Evolutionary conservation across 2,329 filamentous ascomycete species (phyloP).

Genomic region (Fusarium falciforme): DNA sequence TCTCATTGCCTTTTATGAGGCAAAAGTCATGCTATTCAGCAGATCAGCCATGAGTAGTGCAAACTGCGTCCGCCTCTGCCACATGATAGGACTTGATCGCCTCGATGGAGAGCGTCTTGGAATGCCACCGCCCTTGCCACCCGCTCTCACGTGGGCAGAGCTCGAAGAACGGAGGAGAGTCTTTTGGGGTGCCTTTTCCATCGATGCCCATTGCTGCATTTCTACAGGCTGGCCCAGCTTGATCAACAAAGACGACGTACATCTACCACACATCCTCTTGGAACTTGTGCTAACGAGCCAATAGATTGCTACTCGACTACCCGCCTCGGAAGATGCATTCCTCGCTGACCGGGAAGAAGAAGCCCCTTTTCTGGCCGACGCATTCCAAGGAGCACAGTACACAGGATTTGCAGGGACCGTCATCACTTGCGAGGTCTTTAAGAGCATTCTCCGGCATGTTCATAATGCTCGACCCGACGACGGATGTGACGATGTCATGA

Average conservation of each 20-base stretch:
- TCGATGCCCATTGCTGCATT: constrained; percentile 87
- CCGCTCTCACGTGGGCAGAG: constrained; percentile 84
- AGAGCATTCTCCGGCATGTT: constrained; percentile 82
- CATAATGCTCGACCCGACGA: constrained; percentile 79
- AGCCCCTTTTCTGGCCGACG: constrained; percentile 72
- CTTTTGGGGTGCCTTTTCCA: constrained; percentile 87
- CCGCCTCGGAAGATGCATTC: constrained; percentile 82
- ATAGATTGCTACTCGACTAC: constrained; percentile 81
- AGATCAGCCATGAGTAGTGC: constrained; percentile 86
- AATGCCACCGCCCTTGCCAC: constrained; percentile 78
- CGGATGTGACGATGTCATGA: constrained; percentile 75
- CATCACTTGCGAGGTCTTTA: constrained; percentile 82
- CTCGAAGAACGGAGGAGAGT: constrained; percentile 79
- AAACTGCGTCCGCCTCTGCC: constrained; percentile 74
- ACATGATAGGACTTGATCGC: constrained; percentile 88
- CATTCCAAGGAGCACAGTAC: constrained; percentile 71
- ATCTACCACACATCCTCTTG: constrained; percentile 14
- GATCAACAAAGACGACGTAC: constrained; percentile 77
- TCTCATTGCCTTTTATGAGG: constrained; percentile 81
- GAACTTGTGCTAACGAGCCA: constrained; percentile 6
- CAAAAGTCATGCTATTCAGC: constrained; percentile 86
- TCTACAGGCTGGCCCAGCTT: constrained; percentile 91
- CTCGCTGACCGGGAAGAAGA: constrained; percentile 71
- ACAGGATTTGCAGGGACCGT: constrained; percentile 79
- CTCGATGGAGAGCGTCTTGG: constrained; percentile 74